A percentile compares a stretch with the other conserved stretches of the same genome.
phyloP scores from a whole-genome alignment of 1,139 yeast species.

The Magnusiomyces ingens region DNA sequence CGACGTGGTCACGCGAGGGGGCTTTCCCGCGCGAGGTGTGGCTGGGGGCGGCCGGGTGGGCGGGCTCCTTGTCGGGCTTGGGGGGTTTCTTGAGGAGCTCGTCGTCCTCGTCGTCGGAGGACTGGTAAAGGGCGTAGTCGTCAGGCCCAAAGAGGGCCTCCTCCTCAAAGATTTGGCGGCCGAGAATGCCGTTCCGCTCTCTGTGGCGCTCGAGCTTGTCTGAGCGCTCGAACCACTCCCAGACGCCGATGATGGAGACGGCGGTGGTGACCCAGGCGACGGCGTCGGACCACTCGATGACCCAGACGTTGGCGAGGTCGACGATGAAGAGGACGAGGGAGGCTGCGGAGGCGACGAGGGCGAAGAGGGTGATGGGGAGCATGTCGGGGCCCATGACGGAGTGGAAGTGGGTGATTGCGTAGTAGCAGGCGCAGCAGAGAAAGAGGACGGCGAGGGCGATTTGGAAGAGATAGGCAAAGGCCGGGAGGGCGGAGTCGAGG shows the following conservation, averaged over 20 bases:
- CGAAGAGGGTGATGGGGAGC: slow-evolving; percentile 48
- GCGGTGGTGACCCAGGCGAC: slow-evolving; percentile 65
- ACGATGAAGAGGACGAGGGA: slow-evolving; percentile 71
- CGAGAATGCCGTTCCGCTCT: slow-evolving; percentile 68
- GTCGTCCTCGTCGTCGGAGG: too few relatives aligned
- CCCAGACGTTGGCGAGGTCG: slow-evolving; percentile 70
- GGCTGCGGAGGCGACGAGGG: slow-evolving; percentile 45
- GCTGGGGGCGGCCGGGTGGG: too few relatives aligned
- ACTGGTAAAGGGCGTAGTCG: background rate
- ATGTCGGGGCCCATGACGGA: slow-evolving; percentile 44
- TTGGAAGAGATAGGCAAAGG: slow-evolving; percentile 69
- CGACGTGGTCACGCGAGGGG: too few relatives aligned
- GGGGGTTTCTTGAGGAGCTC: too few relatives aligned
- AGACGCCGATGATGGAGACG: slow-evolving; percentile 63
- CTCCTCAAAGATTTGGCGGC: slow-evolving; percentile 69
- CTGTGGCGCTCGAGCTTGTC: slow-evolving; percentile 48
- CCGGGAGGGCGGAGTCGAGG: slow-evolving; percentile 59
- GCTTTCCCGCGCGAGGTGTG: too few relatives aligned
- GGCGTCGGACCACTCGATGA: slow-evolving; percentile 62
- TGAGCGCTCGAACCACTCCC: slow-evolving; percentile 80
- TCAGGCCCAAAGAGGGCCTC: slow-evolving; percentile 8
- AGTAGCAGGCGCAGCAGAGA: slow-evolving; percentile 59
- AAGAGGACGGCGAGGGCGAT: slow-evolving; percentile 69
- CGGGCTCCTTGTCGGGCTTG: too few relatives aligned
- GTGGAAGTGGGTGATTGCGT: slow-evolving; percentile 47